Base-by-base conservation (phyloP, 176 grass and related monocot genomes). In the Lolium perenne region DNA sequence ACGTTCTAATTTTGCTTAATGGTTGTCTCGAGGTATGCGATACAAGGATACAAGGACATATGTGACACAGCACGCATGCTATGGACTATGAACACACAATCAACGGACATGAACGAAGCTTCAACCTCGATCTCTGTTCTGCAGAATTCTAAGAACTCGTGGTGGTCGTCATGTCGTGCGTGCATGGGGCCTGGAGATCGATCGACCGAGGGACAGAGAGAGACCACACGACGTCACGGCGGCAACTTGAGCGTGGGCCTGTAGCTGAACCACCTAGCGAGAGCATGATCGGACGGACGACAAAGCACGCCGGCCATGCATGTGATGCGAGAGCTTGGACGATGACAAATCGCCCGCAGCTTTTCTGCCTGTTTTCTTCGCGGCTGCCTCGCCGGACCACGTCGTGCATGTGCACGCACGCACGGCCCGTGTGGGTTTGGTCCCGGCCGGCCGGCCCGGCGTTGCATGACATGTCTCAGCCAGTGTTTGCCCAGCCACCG, bases 261-360 rank as follows among this genome's bases (percentile, higher is more conserved):
- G 79, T 6, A 35, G 32, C 32, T 35, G 32, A 1, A 35, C 32
- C 7, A 8, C 10, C 10, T 23, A 20, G 55, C 32, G 21, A 55
- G 65, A 64, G 56, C 55, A 40, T 41, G 25, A 51, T 49, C 82
- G 76, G 63, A 78, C 77, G 58, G 26, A 40, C 40, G 50, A 59
- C 68, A 38, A 71, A 65, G 77, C 77, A 89, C 13, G 71, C 62
- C 78, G 46, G 78, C 62, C 78, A 90, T 70, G 88, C 63, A 66
- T 86, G 83, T 82, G 83, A 86, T 6, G 71, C 12, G 77, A 40
- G 51, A 51, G 26, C 82, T 46, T 62, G 58, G 41, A 64, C 87
- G 41, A 43, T 53, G 29, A 85, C 83, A 76, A 85, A 85, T 69
- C 83, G 66, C 50, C 29, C 51, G 53, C 51, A 21, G 26, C 63